Evolutionary conservation across 305 asterid species (phyloP), one percentile per base, ranked within the genome.

Genomic region (Fraxinus xanthoxyloides): DNA sequence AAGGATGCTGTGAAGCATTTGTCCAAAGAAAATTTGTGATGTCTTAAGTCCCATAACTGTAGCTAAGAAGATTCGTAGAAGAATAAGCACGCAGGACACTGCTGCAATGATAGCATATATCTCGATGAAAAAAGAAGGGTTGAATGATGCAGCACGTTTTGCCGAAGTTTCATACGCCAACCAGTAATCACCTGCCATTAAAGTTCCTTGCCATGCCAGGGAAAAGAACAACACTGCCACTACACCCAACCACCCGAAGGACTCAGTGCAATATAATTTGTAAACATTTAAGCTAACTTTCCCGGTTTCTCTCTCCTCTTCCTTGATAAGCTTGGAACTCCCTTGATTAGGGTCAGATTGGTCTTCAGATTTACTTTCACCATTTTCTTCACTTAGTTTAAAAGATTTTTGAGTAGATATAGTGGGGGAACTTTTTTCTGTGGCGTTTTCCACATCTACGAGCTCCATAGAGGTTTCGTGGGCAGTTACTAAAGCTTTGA

Each of bases 391-490:
- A 28, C 86, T 80, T 5, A 21, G 85, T 80, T 87, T 92, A 30
- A 92, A 85, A 19, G 92, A 83, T 40, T 63, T 80, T 40, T 87
- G 91, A 38, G 89, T 56, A 3, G 92, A 72, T 77, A 88, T 63
- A 28, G 88, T 81, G 0, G 86, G 88, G 61, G 92, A 72, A 36
- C 65, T 3, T 30, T 83, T 79, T 26, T 87, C 89, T 34, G 79
- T 82, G 35, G 77, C 86, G 28, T 92, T 93, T 81, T 91, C 97
- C 48, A 90, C 92, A 31, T 94, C 97, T 3, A 97, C 98, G 7
- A 97, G 98, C 77, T 93, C 97, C 95, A 97, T 92, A 3, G 99
- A 93, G 72, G 98, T 90, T 4, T 94, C 98, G 19, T 97, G 98
- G 0, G 99, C 99, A 1, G 90, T 85, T 85, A 97, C 98, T 84